Evolutionary conservation across 371 early-diverging fungal genomes (phyloP).

Genomic region (Lichtheimia ornata): DNA sequence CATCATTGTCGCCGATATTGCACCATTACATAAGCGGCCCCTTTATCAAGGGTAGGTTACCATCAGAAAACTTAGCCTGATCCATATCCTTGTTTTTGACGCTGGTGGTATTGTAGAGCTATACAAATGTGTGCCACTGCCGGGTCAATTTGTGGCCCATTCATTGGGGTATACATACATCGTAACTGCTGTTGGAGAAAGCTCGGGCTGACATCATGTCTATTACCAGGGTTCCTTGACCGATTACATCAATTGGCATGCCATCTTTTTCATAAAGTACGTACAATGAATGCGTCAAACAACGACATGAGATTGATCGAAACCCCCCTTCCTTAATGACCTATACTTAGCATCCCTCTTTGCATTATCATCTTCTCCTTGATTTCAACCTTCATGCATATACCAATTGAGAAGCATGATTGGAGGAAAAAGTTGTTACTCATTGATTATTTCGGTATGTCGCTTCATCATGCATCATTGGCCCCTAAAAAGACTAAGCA

Average conservation of each 20-base stretch:
- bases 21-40: constrained; percentile 54
- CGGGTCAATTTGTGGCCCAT: constrained; percentile 21
- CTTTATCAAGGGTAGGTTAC: constrained; percentile 52
- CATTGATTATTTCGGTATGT: neutral
- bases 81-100: constrained; percentile 38
- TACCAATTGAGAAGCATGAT: neutral
- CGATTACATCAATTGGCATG: neutral
- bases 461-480: neutral
- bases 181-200: neutral
- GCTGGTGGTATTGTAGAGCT: constrained; percentile 26
- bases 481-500: neutral
- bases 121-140: too few relatives aligned
- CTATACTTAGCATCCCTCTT: neutral
- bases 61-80: neutral
- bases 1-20: constrained; percentile 65
- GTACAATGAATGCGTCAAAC: neutral
- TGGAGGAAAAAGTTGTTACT: neutral
- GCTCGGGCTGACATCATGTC: neutral
- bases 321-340: neutral
- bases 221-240: neutral
- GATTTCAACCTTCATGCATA: neutral
- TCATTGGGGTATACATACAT: constrained; percentile 35
- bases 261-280: neutral
- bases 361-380: neutral
- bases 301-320: neutral